Conservation (phyloP, 371 early-diverging fungal genomes). For the Mortierella sp. region DNA sequence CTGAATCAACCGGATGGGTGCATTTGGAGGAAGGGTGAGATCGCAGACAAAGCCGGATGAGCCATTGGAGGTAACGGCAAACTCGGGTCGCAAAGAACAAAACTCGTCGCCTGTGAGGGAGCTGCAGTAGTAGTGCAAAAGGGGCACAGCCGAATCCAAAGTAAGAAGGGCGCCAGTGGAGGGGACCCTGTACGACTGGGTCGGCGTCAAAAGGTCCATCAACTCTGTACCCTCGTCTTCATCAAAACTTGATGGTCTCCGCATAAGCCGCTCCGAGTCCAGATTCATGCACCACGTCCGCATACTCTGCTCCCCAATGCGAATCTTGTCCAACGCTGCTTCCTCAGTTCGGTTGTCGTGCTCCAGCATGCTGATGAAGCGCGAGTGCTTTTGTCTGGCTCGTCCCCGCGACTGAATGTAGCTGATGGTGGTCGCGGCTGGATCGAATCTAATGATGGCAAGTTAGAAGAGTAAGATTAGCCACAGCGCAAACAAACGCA, state of each 20-base stretch:
- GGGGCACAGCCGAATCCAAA: conserved; percentile 69
- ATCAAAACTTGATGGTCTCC: conserved; percentile 28
- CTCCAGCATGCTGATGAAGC: conserved; percentile 82
- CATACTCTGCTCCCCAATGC: conserved; percentile 67
- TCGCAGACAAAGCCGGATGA: conserved; percentile 58
- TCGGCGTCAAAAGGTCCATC: conserved; percentile 49
- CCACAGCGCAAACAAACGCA: no score
- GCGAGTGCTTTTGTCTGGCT: conserved; percentile 83
- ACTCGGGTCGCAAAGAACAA: conserved; percentile 61
- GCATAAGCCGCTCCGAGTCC: conserved; percentile 63
- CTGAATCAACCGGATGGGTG: conserved; percentile 68
- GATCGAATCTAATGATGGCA: conserved; percentile 76
- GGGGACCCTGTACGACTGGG: conserved; percentile 60
- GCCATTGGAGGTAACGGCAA: conserved; percentile 53
- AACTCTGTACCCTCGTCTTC: conserved; percentile 36
- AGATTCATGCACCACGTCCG: conserved; percentile 62
- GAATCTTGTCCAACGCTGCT: conserved; percentile 59
- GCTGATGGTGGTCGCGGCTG: conserved; percentile 76
- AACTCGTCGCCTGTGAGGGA: conserved; percentile 73
- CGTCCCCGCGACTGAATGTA: conserved; percentile 97
- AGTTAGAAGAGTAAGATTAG: not conserved
- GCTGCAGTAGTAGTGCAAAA: conserved; percentile 76
- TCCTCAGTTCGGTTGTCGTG: conserved; percentile 60
- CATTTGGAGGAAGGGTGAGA: conserved; percentile 74
- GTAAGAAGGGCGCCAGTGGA: conserved; percentile 77